phyloP scores from a whole-genome alignment of 176 grass and related monocot genomes.

The Urochloa ruziziensis region DNA sequence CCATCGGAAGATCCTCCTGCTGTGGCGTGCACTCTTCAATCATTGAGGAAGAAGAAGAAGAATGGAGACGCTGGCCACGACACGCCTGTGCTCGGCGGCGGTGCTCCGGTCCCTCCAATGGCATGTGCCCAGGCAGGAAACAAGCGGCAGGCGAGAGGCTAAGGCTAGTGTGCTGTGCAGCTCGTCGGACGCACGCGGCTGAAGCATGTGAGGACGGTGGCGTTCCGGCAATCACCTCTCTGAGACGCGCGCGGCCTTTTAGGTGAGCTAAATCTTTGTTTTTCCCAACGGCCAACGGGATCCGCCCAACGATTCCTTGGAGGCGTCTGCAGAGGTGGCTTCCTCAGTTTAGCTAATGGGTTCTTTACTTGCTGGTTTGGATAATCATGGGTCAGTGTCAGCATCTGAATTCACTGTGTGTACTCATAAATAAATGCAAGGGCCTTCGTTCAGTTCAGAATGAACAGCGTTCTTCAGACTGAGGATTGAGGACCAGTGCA shows the following conservation, averaged over 20 bases:
- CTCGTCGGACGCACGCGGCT: neutral
- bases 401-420: neutral
- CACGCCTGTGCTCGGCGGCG: neutral
- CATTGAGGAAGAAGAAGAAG: neutral
- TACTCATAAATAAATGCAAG: neutral
- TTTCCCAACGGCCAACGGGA: conserved; percentile 26
- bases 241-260: conserved; percentile 3
- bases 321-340: neutral
- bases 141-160: neutral
- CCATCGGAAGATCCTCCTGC: neutral
- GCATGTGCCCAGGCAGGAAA: conserved; percentile 20
- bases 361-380: neutral
- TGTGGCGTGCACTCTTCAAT: conserved; percentile 31
- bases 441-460: neutral
- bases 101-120: neutral
- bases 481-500: neutral
- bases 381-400: neutral
- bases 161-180: neutral
- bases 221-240: neutral
- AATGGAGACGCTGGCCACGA: neutral
- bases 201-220: conserved; percentile 35
- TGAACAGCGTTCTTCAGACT: conserved; percentile 7
- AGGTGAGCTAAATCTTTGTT: conserved; percentile 43
- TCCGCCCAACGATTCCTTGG: neutral
- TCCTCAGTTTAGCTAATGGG: neutral